phyloP scores from a whole-genome alignment of 306 rosid species.

The Acmispon strigosus region DNA sequence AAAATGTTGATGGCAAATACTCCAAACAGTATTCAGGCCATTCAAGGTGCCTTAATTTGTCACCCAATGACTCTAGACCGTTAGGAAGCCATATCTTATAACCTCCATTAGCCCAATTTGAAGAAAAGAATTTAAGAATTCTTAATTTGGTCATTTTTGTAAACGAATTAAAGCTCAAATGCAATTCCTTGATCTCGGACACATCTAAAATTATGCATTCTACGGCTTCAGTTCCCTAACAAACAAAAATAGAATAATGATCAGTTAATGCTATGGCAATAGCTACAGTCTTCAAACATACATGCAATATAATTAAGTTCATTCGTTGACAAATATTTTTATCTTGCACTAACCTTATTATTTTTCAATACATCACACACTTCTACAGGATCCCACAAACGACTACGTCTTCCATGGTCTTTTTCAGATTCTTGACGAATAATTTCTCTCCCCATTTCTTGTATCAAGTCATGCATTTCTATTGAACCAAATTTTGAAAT shows the following conservation, averaged over 20 bases:
- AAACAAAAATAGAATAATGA: not conserved
- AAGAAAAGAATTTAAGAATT: not conserved
- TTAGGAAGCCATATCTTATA: too few relatives aligned
- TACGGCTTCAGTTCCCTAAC: not conserved
- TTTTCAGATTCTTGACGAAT: conserved; percentile 1
- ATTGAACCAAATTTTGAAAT: too few relatives aligned
- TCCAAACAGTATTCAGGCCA: not conserved
- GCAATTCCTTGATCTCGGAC: not conserved
- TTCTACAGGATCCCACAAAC: not conserved
- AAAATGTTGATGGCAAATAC: not conserved
- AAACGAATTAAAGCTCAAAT: not conserved
- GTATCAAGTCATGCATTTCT: not conserved
- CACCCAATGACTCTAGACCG: not conserved
- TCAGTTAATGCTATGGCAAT: not conserved
- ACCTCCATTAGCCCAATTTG: too few relatives aligned
- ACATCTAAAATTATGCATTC: not conserved
- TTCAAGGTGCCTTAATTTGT: not conserved
- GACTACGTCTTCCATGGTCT: conserved; percentile 12
- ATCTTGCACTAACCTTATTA: not conserved
- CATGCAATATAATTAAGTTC: too few relatives aligned
- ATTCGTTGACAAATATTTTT: too few relatives aligned
- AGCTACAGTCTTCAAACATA: too few relatives aligned
- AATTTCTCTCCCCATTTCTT: conserved; percentile 4
- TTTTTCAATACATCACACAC: not conserved
- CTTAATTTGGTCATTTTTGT: not conserved